Evolutionary conservation across 2,329 filamentous ascomycete genomes (phyloP).

Genomic region (Laburnicola sp.): DNA sequence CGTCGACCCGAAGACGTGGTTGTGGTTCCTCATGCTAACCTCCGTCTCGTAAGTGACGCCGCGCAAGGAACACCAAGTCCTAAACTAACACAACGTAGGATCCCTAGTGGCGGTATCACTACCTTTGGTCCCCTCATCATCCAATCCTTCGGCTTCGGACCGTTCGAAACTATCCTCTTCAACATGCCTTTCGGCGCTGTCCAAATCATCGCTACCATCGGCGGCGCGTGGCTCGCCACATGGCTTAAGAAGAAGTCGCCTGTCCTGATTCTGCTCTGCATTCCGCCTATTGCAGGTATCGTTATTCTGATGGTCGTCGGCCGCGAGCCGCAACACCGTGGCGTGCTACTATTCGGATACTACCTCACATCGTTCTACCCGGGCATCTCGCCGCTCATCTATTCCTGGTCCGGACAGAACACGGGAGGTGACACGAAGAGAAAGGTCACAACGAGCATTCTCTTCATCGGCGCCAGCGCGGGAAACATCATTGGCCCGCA

Average conservation of each 20-base stretch:
- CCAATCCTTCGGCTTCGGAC: constrained; percentile 59
- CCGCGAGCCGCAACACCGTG: constrained; percentile 52
- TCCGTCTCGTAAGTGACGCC: constrained; percentile 18
- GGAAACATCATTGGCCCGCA: constrained; percentile 70
- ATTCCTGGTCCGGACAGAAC: constrained; percentile 64
- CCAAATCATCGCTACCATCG: constrained; percentile 63
- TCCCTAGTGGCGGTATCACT: constrained; percentile 61
- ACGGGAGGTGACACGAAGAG: constrained; percentile 71
- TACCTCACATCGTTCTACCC: constrained; percentile 65
- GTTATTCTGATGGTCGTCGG: constrained; percentile 58
- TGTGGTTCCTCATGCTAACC: constrained; percentile 52
- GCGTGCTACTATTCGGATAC: constrained; percentile 59
- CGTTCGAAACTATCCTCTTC: constrained; percentile 61
- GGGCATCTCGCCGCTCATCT: constrained; percentile 63
- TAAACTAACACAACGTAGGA: constrained; percentile 37
- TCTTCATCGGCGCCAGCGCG: constrained; percentile 67
- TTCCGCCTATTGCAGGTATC: constrained; percentile 61
- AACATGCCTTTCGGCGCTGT: constrained; percentile 65
- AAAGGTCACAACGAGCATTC: constrained; percentile 65
- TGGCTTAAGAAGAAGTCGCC: constrained; percentile 60
- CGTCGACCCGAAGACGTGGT: constrained; percentile 63
- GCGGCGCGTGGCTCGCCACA: constrained; percentile 60
- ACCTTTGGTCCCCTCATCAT: constrained; percentile 64
- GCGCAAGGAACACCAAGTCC: not conserved
- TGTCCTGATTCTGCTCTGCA: constrained; percentile 57